Base-by-base conservation (phyloP, 352 stramenopile genomes). In the Globisporangium yorkense region DNA sequence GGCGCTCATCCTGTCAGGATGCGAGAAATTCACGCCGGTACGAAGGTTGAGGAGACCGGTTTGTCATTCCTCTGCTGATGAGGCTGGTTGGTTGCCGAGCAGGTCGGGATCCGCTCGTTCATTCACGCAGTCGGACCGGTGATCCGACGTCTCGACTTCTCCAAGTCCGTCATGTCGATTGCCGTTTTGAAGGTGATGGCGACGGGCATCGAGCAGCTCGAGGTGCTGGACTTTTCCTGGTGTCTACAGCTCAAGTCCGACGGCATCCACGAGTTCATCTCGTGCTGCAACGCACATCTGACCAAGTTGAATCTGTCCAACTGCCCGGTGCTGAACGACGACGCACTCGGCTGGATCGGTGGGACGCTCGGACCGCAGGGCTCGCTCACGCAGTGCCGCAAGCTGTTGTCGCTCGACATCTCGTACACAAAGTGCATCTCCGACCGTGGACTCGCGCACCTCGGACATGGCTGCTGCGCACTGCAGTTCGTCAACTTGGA, bases 401-500 rank as follows among this genome's bases (percentile, higher is more conserved):
- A 71, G 13, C 63, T 89, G 51, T 63, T 84, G 5, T 93, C 83
- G 9, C 67, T 93, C 6, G 80, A 93, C 52, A 45, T 93, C 3
- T 84, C 80, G 21, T 84, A 82, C 54, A 85, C 78, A 24, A 68
- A 51, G 6, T 55, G 67, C n/a, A 75, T 92, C 56, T 70, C 67
- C 13, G 83, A 92, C 47, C 66, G 80, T 8, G 83, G 80, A 3
- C 65, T 90, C 39, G 62, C 64, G 29, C 65, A 76, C 18, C 67
- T 92, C 18, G 73, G 72, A 3, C 51, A 44, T 7, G 77, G 78
- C 6, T 92, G 83, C 57, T 61, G 54, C 39, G 27, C 66, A 6
- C 68, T 92, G 16, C 76, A 90, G 63, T 92, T 92, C 52, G 39
- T 92, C 47, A 92, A 88, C 63, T 46, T 92, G 21, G 83, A 90